phyloP scores from a whole-genome alignment of 345 rosid species.

The Barbarea vulgaris region DNA sequence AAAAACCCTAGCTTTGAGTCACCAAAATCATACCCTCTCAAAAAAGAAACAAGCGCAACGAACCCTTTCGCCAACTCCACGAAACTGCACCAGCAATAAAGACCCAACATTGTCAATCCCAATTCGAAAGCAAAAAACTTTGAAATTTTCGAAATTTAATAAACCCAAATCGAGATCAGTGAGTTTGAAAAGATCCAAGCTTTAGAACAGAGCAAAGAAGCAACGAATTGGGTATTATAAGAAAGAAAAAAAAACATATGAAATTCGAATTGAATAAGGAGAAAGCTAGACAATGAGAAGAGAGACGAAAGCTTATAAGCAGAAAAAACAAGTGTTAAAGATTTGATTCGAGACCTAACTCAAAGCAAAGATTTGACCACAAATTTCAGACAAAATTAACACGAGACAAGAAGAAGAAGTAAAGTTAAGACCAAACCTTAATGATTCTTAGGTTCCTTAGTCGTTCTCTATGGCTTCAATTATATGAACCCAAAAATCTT shows the following conservation, averaged over 20 bases:
- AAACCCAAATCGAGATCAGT: slow-evolving; percentile 57
- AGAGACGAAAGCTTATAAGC: slow-evolving; percentile 45
- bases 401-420: slow-evolving; percentile 28
- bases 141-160: slow-evolving; percentile 47
- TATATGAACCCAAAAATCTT: neutral
- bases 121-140: slow-evolving; percentile 44
- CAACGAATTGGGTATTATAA: slow-evolving; percentile 42
- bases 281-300: slow-evolving; percentile 45
- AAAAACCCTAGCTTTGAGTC: slow-evolving; percentile 66
- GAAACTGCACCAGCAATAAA: slow-evolving; percentile 51
- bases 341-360: slow-evolving; percentile 41
- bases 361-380: slow-evolving; percentile 44
- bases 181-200: slow-evolving; percentile 45
- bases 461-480: slow-evolving; percentile 33
- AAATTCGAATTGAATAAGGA: slow-evolving; percentile 34
- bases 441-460: slow-evolving; percentile 36
- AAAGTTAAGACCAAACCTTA: slow-evolving; percentile 31
- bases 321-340: slow-evolving; percentile 36
- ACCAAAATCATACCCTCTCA: slow-evolving; percentile 36
- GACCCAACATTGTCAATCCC: slow-evolving; percentile 39
- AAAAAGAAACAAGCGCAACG: slow-evolving; percentile 30
- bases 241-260: neutral
- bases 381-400: slow-evolving; percentile 49
- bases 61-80: slow-evolving; percentile 39
- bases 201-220: slow-evolving; percentile 46